Evolutionary conservation across 139 green algal genomes (phyloP).

Genomic region (Tetratostichococcus sp.): DNA sequence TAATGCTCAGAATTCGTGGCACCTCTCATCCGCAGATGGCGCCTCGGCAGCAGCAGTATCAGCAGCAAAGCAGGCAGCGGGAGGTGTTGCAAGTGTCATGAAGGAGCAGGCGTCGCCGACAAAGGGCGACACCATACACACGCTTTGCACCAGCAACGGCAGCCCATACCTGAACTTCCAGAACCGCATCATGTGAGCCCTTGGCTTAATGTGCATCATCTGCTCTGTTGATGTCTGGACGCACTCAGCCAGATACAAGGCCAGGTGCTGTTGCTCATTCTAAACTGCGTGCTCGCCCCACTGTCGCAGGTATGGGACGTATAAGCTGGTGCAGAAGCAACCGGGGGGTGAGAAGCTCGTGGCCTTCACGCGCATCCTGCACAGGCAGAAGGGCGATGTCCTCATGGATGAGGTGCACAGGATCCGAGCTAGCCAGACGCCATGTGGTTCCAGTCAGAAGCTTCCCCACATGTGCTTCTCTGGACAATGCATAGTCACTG

Average conservation of each 20-base stretch:
- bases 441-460: neutral
- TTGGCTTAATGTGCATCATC: too few species aligned
- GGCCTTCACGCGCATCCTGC: conserved; percentile 84
- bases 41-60: neutral
- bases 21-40: neutral
- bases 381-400: conserved; percentile 62
- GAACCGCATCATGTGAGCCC: conserved; percentile 75
- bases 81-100: neutral
- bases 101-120: neutral
- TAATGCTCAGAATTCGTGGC: too few species aligned
- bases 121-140: conserved; percentile 69
- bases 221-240: too few species aligned
- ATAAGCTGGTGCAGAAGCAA: conserved; percentile 62
- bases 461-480: too few species aligned
- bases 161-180: conserved; percentile 89
- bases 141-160: conserved; percentile 78
- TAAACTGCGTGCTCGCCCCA: too few species aligned
- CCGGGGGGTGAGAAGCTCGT: conserved; percentile 66
- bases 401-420: conserved; percentile 63
- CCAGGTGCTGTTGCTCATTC: too few species aligned
- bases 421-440: too few species aligned
- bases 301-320: conserved; percentile 78
- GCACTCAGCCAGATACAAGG: too few species aligned
- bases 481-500: too few species aligned
- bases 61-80: neutral